Conservation (phyloP, 1,139 yeast species). For the Lodderomyces margitis region DNA sequence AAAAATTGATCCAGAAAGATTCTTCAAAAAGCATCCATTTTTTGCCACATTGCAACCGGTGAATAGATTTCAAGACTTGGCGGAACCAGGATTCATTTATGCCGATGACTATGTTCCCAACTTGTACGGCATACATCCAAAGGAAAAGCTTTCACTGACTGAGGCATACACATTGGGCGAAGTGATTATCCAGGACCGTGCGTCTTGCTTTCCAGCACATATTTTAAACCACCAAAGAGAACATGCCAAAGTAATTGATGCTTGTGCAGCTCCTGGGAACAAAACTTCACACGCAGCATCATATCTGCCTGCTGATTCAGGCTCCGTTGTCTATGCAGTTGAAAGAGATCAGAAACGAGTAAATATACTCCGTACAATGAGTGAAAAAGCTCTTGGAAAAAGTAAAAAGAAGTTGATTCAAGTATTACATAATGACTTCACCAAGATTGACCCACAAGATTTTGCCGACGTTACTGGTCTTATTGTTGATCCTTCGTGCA, state of each 20-base stretch:
- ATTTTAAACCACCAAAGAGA: conserved; percentile 53
- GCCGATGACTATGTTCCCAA: conserved; percentile 70
- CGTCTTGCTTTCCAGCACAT: conserved; percentile 94
- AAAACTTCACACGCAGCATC: conserved; percentile 93
- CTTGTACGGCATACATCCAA: conserved; percentile 79
- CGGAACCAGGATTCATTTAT: conserved; percentile 55
- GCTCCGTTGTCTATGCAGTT: conserved; percentile 62
- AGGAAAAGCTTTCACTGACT: conserved; percentile 53
- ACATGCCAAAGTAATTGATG: conserved; percentile 69
- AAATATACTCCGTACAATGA: conserved; percentile 72
- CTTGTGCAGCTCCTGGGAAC: conserved; percentile 98
- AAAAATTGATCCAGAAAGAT: conserved; percentile 34
- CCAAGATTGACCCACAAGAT: conserved; percentile 60
- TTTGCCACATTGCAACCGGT: conserved; percentile 52
- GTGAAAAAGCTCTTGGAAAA: conserved; percentile 70
- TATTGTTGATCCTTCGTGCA: conserved; percentile 94
- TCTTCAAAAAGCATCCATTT: conserved; percentile 37
- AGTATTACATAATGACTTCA: conserved; percentile 82
- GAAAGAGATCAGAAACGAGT: conserved; percentile 80
- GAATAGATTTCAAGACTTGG: conserved; percentile 43
- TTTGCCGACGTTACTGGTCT: conserved; percentile 71
- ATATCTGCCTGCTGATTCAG: conserved; percentile 24
- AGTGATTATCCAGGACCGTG: conserved; percentile 89
- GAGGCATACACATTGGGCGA: conserved; percentile 71
- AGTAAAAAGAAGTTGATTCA: conserved; percentile 47